phyloP scores from a whole-genome alignment of 306 rosid species.

The Urtica urens region DNA sequence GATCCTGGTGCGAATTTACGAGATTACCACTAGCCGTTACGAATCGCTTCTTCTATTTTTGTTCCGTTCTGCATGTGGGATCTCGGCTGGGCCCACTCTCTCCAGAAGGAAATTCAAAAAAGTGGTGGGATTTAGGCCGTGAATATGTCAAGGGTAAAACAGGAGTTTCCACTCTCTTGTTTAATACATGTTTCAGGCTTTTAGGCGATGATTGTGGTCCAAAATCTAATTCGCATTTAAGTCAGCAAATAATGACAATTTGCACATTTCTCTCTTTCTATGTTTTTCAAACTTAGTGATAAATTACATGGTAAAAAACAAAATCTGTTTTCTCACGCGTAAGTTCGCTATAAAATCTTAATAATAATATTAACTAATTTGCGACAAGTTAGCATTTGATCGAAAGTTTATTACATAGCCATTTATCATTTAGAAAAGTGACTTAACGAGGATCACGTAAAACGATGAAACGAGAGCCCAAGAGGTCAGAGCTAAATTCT shows the following conservation, averaged over 20 bases:
- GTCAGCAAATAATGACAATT: background rate
- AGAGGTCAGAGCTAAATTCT: no score
- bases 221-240: background rate
- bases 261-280: no score
- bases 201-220: background rate
- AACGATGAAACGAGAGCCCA: no score
- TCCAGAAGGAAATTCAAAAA: conserved; percentile 4
- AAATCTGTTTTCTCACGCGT: no score
- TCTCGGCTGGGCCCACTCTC: conserved; percentile 4
- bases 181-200: background rate
- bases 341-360: no score
- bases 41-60: background rate
- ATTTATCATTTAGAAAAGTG: no score
- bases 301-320: no score
- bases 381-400: no score
- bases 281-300: background rate
- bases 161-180: background rate
- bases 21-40: conserved; percentile 32
- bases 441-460: no score
- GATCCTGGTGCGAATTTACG: conserved; percentile 3
- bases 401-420: no score
- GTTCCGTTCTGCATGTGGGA: background rate
- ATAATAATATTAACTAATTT: no score
- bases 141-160: background rate
- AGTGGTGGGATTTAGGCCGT: background rate